These are phyloP conservation scores for Trichoderma sp. DNA, from an alignment of 2,329 filamentous ascomycete species.

Conservation along the genomic window DNA sequence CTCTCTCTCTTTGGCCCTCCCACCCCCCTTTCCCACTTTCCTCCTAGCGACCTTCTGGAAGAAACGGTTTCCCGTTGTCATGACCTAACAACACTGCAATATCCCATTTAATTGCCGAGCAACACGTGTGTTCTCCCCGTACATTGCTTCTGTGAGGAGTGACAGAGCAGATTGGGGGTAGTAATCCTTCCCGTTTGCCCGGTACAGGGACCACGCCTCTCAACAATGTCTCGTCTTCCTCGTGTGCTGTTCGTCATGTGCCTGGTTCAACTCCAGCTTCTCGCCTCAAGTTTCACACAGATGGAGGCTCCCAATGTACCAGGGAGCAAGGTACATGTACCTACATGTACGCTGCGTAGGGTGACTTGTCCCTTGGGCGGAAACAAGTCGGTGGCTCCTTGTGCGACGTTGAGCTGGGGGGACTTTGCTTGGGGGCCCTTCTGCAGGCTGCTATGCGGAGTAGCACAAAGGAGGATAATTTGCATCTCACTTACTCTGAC, in stretches of 20 bases:
- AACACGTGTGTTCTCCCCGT: not conserved
- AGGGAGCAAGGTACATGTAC: not conserved
- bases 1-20: not conserved
- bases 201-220: not conserved
- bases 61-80: not conserved
- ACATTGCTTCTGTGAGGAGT: not conserved
- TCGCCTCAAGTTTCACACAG: slow-evolving; percentile 9
- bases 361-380: not conserved
- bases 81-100: slow-evolving; percentile 9
- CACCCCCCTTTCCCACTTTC: too few relatives aligned
- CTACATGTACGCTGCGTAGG: not conserved
- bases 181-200: slow-evolving; percentile 4
- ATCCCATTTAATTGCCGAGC: not conserved
- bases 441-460: slow-evolving; percentile 11
- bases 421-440: not conserved
- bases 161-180: not conserved
- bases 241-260: slow-evolving; percentile 3
- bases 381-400: not conserved
- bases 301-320: not conserved
- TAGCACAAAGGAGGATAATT: slow-evolving; percentile 2
- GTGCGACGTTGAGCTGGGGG: not conserved
- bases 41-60: slow-evolving; percentile 1
- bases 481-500: not conserved
- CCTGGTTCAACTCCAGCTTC: not conserved
- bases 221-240: not conserved